Conservation (phyloP, 179 eudicot species). For the Beta lomatogona region DNA sequence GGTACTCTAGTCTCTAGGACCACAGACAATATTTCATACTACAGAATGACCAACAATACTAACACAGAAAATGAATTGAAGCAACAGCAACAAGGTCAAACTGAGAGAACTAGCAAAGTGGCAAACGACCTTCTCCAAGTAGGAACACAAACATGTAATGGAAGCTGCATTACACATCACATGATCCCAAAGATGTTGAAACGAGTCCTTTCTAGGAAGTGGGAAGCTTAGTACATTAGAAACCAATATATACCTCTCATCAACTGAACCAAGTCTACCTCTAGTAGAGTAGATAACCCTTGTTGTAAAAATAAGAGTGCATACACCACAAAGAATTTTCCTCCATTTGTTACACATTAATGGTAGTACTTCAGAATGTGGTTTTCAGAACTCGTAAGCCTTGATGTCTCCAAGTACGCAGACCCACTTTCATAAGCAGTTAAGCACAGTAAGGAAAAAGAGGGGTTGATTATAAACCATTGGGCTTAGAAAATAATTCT, state of each 20-base stretch:
- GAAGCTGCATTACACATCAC: background rate
- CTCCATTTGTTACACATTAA: too few species aligned
- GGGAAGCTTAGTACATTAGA: too few species aligned
- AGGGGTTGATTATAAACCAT: too few species aligned
- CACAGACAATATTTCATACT: background rate
- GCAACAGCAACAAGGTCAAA: background rate
- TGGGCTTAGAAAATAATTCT: too few species aligned
- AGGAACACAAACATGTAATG: background rate
- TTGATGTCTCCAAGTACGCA: too few species aligned
- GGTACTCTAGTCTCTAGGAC: background rate
- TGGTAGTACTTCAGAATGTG: too few species aligned
- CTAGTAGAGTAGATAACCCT: background rate
- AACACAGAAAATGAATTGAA: background rate
- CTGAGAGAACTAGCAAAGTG: background rate
- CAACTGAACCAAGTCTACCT: too few species aligned
- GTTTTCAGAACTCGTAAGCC: too few species aligned
- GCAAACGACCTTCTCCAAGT: background rate
- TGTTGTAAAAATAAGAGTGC: background rate
- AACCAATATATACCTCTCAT: background rate
- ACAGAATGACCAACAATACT: background rate
- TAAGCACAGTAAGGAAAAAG: too few species aligned
- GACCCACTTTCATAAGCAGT: too few species aligned
- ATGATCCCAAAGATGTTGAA: background rate
- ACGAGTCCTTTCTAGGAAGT: background rate
- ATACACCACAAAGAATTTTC: background rate